Conservation (phyloP, 208 protist species). For the Leishmania turanica region DNA sequence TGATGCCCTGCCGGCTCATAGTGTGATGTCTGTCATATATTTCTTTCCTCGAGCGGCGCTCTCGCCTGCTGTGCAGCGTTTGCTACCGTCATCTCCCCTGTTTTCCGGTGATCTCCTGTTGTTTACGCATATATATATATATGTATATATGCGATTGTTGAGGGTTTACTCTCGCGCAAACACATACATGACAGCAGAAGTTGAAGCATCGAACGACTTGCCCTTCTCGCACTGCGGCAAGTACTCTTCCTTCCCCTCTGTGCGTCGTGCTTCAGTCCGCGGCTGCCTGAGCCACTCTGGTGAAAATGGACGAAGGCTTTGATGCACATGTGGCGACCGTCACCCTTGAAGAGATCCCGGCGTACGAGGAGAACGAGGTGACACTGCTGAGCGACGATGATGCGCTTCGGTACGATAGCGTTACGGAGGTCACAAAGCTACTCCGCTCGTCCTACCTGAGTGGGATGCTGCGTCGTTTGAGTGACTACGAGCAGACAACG, state of each 20-base stretch:
- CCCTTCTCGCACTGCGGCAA: not conserved
- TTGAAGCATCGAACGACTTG: not conserved
- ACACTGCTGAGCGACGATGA: conserved; percentile 76
- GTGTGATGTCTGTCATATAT: not conserved
- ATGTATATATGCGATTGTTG: not conserved
- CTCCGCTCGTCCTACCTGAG: conserved; percentile 80
- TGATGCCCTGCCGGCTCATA: no score
- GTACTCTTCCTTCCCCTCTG: not conserved
- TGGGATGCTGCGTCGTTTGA: conserved; percentile 71
- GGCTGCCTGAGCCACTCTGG: not conserved
- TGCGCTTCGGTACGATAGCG: conserved; percentile 75
- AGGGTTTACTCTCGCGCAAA: not conserved
- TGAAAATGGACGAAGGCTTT: conserved; percentile 64
- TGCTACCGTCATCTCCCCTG: not conserved
- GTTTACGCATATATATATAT: no score
- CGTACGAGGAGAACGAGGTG: conserved; percentile 24
- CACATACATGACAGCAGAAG: not conserved
- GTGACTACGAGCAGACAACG: conserved; percentile 72
- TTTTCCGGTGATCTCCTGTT: not conserved
- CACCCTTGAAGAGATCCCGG: conserved; percentile 15
- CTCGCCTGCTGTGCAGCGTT: not conserved
- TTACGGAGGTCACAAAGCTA: conserved; percentile 81
- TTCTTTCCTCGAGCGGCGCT: not conserved
- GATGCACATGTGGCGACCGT: conserved; percentile 44
- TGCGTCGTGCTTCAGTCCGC: not conserved